Evolutionary conservation across 768 basidiomycete species (phyloP).

Genomic region (Clitopilus passeckerianus): DNA sequence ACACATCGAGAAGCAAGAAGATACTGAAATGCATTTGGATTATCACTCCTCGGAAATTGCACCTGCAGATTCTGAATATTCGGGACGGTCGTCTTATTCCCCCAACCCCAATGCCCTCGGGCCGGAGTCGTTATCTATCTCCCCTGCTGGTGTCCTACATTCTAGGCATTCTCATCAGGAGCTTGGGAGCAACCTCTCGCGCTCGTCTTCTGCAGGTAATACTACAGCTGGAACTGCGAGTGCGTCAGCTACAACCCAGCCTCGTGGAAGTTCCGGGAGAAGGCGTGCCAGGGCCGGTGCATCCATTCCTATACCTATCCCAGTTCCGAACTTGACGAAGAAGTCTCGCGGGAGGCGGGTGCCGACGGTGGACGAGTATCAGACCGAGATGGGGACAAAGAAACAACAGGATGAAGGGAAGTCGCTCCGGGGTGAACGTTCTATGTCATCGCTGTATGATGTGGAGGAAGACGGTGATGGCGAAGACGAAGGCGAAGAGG

Average conservation of each 20-base stretch:
- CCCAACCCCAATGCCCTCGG: background rate
- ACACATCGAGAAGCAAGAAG: background rate
- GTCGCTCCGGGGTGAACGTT: conserved; percentile 8
- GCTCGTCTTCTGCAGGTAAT: conserved; percentile 4
- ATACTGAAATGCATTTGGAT: background rate
- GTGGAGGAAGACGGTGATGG: background rate
- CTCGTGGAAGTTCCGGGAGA: conserved; percentile 7
- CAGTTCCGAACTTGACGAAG: conserved; percentile 45
- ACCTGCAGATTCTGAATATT: background rate
- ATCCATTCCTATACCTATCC: conserved; percentile 35
- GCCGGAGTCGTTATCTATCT: background rate
- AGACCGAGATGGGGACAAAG: conserved; percentile 5
- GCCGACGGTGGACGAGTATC: conserved; percentile 29
- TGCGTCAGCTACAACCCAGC: conserved; percentile 1
- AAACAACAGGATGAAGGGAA: conserved; percentile 8
- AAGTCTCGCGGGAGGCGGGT: conserved; percentile 43
- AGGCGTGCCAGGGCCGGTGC: conserved; percentile 9
- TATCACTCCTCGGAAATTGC: background rate
- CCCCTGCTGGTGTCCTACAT: background rate
- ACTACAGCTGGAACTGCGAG: background rate
- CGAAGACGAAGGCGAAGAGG: background rate
- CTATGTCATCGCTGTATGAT: background rate
- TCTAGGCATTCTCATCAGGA: background rate
- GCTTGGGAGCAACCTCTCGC: background rate
- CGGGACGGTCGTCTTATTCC: background rate